Evolutionary conservation across 257 asterid genomes (phyloP), one percentile per base, ranked within the genome.

Genomic region (Henckelia pumila): DNA sequence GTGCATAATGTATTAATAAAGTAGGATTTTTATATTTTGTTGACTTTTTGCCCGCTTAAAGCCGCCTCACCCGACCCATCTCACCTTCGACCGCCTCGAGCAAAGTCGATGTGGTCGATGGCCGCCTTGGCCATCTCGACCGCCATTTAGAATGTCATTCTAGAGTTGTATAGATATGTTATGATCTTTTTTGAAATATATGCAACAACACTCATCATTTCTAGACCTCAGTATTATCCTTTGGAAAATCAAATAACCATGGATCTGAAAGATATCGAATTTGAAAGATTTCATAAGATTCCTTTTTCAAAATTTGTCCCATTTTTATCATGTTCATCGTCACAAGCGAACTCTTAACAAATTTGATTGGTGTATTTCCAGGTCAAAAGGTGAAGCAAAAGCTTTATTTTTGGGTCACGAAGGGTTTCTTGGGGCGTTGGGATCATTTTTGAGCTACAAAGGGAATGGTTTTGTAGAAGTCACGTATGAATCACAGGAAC

Each of bases 361-460:
- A 52, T 30, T 47, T 20, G 28, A 47, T 64, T 29, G 7, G 44
- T 55, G 17, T 29, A 20, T 22, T 30, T 79, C 68, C 88, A 88
- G 97, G 97, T 91, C 96, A 24, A 88, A 85, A 74, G 96, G 96
- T 7, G 97, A 86, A 69, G 92, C 97, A 10, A 86, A 91, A 74
- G 97, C 97, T 64, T 72, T 91, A 82, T 91, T 91, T 75, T 74
- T 91, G 78, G 83, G 81, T 13, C 96, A 88, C 22, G 96, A 91
- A 79, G 97, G 97, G 53, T 91, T 88, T 68, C 87, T 88, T 14
- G 97, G 96, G 78, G 96, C 96, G 4, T 66, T 91, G 37, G 97
- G 97, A 72, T 90, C 97, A 28, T 89, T 88, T 37, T 69, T 72
- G 83, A 86, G 80, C 66, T 81, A 85, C 59, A 66, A 79, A 66